Conservation (phyloP, 202 grass and related monocot genomes). For the Bolboschoenoplectus hybrid region DNA sequence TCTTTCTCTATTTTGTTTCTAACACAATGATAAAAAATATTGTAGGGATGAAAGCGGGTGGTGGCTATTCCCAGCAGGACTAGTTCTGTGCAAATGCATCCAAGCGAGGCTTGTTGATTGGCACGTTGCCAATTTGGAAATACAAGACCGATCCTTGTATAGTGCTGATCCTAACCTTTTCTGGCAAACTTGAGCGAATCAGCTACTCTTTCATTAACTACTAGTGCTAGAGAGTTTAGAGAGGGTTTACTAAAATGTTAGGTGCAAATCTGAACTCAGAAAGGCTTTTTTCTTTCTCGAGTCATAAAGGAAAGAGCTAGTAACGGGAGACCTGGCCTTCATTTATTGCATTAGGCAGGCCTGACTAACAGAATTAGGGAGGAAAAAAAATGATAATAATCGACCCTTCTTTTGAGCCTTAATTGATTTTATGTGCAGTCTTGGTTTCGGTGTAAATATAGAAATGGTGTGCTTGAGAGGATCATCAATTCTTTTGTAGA, state of each 20-base stretch:
- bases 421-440: conserved; percentile 43
- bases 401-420: conserved; percentile 7
- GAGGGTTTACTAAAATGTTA: conserved; percentile 33
- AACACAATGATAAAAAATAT: conserved; percentile 34
- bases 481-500: conserved; percentile 43
- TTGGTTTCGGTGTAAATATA: conserved; percentile 45
- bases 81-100: conserved; percentile 94
- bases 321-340: conserved; percentile 22
- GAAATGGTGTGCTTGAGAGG: conserved; percentile 40
- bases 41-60: conserved; percentile 97
- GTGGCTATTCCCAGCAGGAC: conserved; percentile 89
- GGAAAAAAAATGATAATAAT: conserved; percentile 5
- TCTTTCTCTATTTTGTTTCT: not conserved
- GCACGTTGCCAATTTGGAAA: conserved; percentile 98
- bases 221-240: conserved; percentile 29
- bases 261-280: conserved; percentile 39
- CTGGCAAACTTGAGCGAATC: conserved; percentile 80
- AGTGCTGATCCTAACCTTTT: conserved; percentile 85
- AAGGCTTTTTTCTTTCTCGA: conserved; percentile 38
- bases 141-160: conserved; percentile 94
- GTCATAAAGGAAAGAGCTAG: conserved; percentile 34
- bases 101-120: conserved; percentile 99
- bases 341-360: conserved; percentile 39
- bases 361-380: conserved; percentile 42
- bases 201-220: conserved; percentile 29